phyloP scores from a whole-genome alignment of 78 protist species.

The Dictyostelium capitatum region DNA sequence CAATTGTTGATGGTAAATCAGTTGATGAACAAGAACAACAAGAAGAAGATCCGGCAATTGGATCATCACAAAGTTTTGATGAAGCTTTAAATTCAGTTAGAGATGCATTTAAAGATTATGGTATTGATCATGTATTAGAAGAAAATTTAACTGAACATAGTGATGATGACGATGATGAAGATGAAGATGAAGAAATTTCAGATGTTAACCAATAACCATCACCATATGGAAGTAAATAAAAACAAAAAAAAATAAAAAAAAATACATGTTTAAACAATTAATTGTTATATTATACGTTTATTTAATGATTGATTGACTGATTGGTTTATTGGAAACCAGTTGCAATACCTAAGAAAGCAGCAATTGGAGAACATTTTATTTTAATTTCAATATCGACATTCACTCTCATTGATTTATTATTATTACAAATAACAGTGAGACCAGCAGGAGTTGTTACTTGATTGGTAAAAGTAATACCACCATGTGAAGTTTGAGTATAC shows the following conservation, averaged over 20 bases:
- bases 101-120: neutral
- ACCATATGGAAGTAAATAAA: no score
- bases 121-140: neutral
- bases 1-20: constrained; percentile 15
- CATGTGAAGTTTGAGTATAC: neutral
- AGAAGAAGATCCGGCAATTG: neutral
- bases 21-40: neutral
- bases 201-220: no score
- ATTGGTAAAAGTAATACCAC: neutral
- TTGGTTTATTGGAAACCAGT: neutral
- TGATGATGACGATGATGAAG: no score
- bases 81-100: neutral
- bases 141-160: no score
- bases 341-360: neutral
- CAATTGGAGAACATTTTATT: neutral
- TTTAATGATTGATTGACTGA: no score
- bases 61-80: constrained; percentile 16
- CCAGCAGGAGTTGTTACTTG: neutral
- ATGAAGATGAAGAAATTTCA: no score
- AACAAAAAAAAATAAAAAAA: no score
- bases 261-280: no score
- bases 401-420: neutral
- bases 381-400: neutral
- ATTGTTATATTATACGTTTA: no score
- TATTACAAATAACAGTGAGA: neutral